Conservation (phyloP, 208 protist genomes). For the Trypanosoma grayi region DNA sequence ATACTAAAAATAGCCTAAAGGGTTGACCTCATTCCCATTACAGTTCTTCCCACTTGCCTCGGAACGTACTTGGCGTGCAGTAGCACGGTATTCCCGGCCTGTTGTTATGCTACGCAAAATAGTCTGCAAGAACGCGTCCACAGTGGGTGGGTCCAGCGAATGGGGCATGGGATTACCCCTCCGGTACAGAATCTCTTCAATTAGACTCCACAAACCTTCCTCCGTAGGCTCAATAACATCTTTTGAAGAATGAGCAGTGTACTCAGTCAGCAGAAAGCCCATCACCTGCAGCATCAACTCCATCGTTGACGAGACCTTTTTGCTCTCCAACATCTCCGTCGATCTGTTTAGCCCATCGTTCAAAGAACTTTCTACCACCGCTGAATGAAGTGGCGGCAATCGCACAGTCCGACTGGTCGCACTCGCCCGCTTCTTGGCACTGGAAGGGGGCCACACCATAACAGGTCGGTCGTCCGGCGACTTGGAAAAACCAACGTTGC, state of each 20-base stretch:
- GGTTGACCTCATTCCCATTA: no score
- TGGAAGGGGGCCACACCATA: not conserved
- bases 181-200: slow-evolving; percentile 13
- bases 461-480: not conserved
- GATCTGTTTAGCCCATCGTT: not conserved
- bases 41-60: not conserved
- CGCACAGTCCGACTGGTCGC: no score
- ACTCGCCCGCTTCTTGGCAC: not conserved
- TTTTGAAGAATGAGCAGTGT: slow-evolving; percentile 1
- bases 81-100: not conserved
- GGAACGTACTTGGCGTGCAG: not conserved
- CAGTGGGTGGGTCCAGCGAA: slow-evolving; percentile 11
- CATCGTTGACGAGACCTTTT: slow-evolving; percentile 1
- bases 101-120: slow-evolving; percentile 16
- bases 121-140: slow-evolving; percentile 22
- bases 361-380: no score
- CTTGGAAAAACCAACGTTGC: not conserved
- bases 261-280: slow-evolving; percentile 22
- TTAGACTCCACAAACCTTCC: slow-evolving; percentile 19
- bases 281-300: slow-evolving; percentile 22
- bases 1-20: no score
- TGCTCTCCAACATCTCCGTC: not conserved
- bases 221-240: slow-evolving; percentile 23
- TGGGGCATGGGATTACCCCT: not conserved
- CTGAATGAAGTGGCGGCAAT: no score